Evolutionary conservation across 257 asterid species (phyloP).

Genomic region (Solanum gracilifrons): DNA sequence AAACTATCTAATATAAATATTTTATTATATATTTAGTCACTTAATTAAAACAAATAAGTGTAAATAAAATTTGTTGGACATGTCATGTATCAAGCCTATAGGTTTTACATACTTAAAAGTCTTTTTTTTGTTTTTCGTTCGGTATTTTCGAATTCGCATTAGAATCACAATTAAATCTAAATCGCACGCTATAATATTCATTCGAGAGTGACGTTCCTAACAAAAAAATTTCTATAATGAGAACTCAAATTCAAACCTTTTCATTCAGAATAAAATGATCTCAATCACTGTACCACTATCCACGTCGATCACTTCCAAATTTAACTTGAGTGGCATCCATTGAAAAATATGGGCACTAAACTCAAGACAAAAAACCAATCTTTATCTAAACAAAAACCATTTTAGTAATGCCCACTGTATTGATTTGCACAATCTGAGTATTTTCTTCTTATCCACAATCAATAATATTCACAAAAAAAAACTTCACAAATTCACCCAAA

Average conservation of each 20-base stretch:
- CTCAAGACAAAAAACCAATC: neutral
- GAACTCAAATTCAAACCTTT: no score
- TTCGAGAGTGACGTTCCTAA: no score
- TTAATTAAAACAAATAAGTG: no score
- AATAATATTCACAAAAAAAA: neutral
- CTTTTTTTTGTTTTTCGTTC: no score
- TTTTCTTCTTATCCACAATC: neutral
- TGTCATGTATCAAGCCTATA: no score
- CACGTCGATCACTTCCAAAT: fast-evolving
- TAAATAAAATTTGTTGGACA: no score
- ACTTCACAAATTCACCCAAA: neutral
- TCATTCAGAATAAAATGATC: no score
- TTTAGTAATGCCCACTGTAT: neutral
- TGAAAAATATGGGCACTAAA: neutral
- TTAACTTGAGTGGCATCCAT: neutral
- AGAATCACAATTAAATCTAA: fast-evolving
- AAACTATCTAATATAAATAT: no score
- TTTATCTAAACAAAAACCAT: neutral
- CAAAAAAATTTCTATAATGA: fast-evolving
- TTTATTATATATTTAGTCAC: no score
- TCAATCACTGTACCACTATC: no score
- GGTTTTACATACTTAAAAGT: no score
- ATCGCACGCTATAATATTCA: fast-evolving
- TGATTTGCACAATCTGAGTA: neutral
- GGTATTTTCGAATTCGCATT: fast-evolving